Conservation (phyloP, 176 grass and related monocot genomes). For the Carex parvula region DNA sequence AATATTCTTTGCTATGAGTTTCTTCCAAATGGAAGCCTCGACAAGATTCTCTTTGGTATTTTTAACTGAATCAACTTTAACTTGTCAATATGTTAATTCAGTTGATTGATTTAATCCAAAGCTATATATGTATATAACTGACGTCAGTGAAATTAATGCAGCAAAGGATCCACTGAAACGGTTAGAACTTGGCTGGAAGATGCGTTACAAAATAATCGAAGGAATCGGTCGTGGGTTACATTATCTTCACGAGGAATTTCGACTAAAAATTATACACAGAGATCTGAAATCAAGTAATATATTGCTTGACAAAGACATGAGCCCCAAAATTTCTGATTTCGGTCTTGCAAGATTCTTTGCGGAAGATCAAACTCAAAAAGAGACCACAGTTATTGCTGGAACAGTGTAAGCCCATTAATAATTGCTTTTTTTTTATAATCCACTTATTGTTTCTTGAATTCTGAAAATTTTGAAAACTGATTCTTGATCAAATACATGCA, state of each 20-base stretch:
- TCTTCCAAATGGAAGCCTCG: conserved; percentile 10
- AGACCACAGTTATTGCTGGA: conserved; percentile 14
- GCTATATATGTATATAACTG: neutral
- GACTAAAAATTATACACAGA: conserved; percentile 23
- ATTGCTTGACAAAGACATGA: conserved; percentile 23
- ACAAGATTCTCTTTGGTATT: conserved; percentile 30
- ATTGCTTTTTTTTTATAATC: neutral
- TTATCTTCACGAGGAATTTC: conserved; percentile 24
- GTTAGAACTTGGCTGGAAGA: conserved; percentile 8
- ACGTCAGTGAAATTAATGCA: neutral
- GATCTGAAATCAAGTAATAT: conserved; percentile 32
- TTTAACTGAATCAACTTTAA: neutral
- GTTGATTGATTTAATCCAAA: neutral
- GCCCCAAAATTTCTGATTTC: conserved; percentile 24
- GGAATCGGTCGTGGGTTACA: conserved; percentile 6
- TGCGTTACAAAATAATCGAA: conserved; percentile 23
- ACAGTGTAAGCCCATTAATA: conserved; percentile 1
- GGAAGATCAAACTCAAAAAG: neutral
- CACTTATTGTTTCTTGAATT: neutral
- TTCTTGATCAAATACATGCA: neutral
- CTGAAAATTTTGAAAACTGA: neutral
- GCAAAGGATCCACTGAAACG: neutral
- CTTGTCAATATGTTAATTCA: neutral
- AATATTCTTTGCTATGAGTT: conserved; percentile 27
- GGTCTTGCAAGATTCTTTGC: conserved; percentile 20